Evolutionary conservation across 1,284 basidiomycete genomes (phyloP).

Genomic region (Sanghuangporus weigelae): DNA sequence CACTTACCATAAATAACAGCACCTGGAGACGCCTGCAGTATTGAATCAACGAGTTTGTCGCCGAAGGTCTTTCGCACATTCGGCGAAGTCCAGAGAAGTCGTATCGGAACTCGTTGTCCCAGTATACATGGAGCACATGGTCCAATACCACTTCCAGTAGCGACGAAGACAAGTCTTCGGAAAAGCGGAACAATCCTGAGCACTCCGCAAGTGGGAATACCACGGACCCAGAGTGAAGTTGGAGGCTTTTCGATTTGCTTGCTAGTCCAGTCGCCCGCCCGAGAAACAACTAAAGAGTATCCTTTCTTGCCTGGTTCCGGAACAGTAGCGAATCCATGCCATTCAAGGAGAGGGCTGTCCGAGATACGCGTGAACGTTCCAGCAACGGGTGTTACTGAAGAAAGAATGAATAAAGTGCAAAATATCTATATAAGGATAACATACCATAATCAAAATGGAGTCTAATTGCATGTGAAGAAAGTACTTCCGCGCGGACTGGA

Average conservation of each 20-base stretch:
- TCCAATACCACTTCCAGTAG: slow-evolving; percentile 58
- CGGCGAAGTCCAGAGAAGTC: slow-evolving; percentile 55
- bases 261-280: slow-evolving; percentile 57
- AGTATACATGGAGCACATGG: slow-evolving; percentile 53
- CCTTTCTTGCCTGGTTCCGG: slow-evolving; percentile 46
- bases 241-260: slow-evolving; percentile 48
- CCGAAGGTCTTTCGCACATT: slow-evolving; percentile 57
- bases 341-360: slow-evolving; percentile 48
- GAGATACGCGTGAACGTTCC: slow-evolving; percentile 54
- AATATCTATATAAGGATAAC: slow-evolving; percentile 13
- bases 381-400: slow-evolving; percentile 39
- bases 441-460: slow-evolving; percentile 52
- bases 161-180: slow-evolving; percentile 53
- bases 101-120: slow-evolving; percentile 45
- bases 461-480: slow-evolving; percentile 53
- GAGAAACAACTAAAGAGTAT: slow-evolving; percentile 53
- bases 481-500: slow-evolving; percentile 44
- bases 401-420: neutral
- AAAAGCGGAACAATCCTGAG: slow-evolving; percentile 53
- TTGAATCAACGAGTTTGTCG: slow-evolving; percentile 50
- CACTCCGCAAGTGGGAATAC: slow-evolving; percentile 56
- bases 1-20: slow-evolving; percentile 50
- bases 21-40: slow-evolving; percentile 45
- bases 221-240: slow-evolving; percentile 49
- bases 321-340: slow-evolving; percentile 58